phyloP scores from a whole-genome alignment of 495 filamentous ascomycete genomes.

The Lepraria neglecta region DNA sequence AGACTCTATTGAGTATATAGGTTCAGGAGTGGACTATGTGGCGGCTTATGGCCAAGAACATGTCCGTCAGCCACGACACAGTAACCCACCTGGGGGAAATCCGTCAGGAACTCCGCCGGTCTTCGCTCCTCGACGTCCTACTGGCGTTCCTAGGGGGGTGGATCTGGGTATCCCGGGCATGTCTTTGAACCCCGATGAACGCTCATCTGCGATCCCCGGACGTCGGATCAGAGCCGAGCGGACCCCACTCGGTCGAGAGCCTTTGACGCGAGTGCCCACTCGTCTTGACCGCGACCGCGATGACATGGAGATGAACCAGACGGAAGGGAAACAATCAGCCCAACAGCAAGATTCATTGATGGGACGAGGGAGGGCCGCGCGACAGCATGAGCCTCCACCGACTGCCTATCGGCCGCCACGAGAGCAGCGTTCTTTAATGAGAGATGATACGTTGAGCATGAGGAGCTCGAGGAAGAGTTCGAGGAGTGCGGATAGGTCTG shows the following conservation, averaged over 20 bases:
- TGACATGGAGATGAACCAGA: constrained; percentile 11
- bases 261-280: constrained; percentile 14
- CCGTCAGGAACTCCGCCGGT: constrained; percentile 14
- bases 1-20: constrained; percentile 13
- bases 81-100: background rate
- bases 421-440: constrained; percentile 8
- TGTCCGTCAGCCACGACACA: constrained; percentile 5
- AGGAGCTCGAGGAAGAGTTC: constrained; percentile 2
- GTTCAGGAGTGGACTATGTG: constrained; percentile 14
- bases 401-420: constrained; percentile 16
- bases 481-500: constrained; percentile 4
- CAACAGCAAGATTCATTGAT: constrained; percentile 8
- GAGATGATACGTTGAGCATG: constrained; percentile 9
- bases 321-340: background rate
- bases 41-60: constrained; percentile 1
- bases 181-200: background rate
- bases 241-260: constrained; percentile 15
- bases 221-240: background rate
- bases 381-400: constrained; percentile 14
- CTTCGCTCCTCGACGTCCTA: constrained; percentile 19
- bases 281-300: background rate
- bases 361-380: constrained; percentile 1
- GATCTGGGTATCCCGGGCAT: constrained; percentile 5
- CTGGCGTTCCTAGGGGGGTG: constrained; percentile 8
- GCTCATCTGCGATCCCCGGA: background rate